Percentiles rank a stretch among this genome's conserved stretches.
phyloP scores from a whole-genome alignment of 495 filamentous ascomycete species.

The Penicillium malachiteum region DNA sequence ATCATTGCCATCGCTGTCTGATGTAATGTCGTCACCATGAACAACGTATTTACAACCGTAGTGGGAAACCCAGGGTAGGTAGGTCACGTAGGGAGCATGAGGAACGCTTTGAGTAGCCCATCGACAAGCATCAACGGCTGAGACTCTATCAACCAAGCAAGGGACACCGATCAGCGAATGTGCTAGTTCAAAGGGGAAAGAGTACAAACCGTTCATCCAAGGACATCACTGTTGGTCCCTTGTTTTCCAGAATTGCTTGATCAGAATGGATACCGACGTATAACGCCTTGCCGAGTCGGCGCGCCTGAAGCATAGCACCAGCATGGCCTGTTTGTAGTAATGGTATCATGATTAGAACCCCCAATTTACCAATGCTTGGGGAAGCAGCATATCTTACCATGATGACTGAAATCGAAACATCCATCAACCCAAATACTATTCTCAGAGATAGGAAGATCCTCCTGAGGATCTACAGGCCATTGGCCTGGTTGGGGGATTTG shows the following conservation, averaged over 20 bases:
- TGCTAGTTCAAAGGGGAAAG: conserved; percentile 2
- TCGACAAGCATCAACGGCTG: conserved; percentile 89
- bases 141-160: conserved; percentile 46
- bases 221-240: conserved; percentile 97
- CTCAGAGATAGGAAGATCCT: conserved; percentile 58
- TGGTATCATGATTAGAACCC: background rate
- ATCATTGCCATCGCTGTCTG: conserved; percentile 81
- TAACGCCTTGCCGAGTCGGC: conserved; percentile 79
- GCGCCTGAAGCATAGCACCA: conserved; percentile 93
- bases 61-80: conserved; percentile 87
- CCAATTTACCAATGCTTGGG: background rate
- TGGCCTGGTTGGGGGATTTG: conserved; percentile 48
- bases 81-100: conserved; percentile 91
- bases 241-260: conserved; percentile 91
- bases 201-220: conserved; percentile 71
- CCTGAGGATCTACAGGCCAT: conserved; percentile 68
- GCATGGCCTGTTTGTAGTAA: conserved; percentile 68
- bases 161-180: conserved; percentile 11
- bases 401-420: conserved; percentile 98
- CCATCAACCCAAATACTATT: conserved; percentile 95
- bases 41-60: conserved; percentile 93
- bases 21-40: conserved; percentile 88
- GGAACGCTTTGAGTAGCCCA: conserved; percentile 86
- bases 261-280: conserved; percentile 93
- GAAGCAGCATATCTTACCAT: conserved; percentile 55